Evolutionary conservation across 2,329 filamentous ascomycete species (phyloP).

Genomic region (Neofusicoccum kwambonambiense): DNA sequence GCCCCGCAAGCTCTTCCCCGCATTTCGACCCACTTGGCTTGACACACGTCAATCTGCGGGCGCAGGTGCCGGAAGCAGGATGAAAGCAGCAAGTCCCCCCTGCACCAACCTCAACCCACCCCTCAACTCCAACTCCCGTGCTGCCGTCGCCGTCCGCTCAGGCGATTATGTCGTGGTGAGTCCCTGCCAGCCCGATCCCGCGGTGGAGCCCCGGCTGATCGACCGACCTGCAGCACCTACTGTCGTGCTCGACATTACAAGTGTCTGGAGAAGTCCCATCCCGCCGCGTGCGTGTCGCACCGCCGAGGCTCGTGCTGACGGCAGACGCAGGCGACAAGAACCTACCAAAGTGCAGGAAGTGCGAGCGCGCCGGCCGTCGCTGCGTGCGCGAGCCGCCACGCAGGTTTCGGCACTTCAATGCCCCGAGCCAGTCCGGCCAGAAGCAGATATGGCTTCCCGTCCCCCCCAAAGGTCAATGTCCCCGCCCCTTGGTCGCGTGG

Average conservation of each 20-base stretch:
- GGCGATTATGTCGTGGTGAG: conserved; percentile 13
- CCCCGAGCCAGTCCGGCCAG: conserved; percentile 32
- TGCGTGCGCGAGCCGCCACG: conserved; percentile 37
- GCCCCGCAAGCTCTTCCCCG: not conserved
- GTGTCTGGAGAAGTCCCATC: conserved; percentile 25
- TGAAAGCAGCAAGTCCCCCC: conserved; percentile 6
- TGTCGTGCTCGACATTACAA: conserved; percentile 40
- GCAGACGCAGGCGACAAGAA: conserved; percentile 32
- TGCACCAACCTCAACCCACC: not conserved
- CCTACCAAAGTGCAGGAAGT: conserved; percentile 34
- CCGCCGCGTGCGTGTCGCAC: not conserved
- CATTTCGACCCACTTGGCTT: not conserved
- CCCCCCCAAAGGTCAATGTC: conserved; percentile 30
- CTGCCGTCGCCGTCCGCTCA: not conserved
- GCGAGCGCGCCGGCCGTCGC: conserved; percentile 32
- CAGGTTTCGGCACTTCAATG: conserved; percentile 35
- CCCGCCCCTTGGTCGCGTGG: not conserved
- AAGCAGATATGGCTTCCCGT: conserved; percentile 36
- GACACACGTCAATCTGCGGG: not conserved
- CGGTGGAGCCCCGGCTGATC: conserved; percentile 20
- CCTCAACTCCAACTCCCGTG: not conserved
- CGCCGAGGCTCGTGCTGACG: not conserved
- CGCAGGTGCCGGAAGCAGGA: not conserved
- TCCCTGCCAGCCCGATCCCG: not conserved
- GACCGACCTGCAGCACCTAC: conserved; percentile 34